Percentiles rank a stretch among this genome's conserved stretches.
Conservation (phyloP, 2,329 filamentous ascomycete species). For the Gnomoniopsis sp. region DNA sequence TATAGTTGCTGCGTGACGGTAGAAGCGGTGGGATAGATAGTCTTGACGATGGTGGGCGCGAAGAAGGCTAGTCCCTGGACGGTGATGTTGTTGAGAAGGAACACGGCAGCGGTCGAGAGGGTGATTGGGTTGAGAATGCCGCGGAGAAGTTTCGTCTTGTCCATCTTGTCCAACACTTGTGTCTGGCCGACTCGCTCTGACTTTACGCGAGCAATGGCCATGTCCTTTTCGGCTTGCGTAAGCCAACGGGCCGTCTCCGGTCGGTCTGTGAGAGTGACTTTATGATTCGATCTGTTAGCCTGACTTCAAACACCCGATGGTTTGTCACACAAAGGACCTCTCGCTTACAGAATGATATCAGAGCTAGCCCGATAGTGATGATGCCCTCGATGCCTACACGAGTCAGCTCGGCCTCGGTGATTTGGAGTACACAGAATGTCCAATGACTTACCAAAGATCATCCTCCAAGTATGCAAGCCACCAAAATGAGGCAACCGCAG, state of each 20-base stretch:
- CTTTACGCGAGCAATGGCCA: conserved; percentile 65
- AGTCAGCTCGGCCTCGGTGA: neutral
- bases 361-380: conserved; percentile 47
- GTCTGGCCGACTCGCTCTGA: conserved; percentile 63
- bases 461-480: conserved; percentile 56
- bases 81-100: conserved; percentile 66
- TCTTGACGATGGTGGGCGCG: conserved; percentile 63
- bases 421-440: neutral
- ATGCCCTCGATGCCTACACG: conserved; percentile 56
- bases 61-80: conserved; percentile 71
- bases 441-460: conserved; percentile 55
- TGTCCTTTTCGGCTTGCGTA: conserved; percentile 59
- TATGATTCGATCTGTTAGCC: neutral
- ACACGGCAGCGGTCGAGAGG: conserved; percentile 53
- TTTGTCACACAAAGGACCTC: neutral
- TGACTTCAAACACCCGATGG: neutral
- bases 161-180: conserved; percentile 61
- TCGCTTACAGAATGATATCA: conserved; percentile 49
- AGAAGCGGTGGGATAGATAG: conserved; percentile 58
- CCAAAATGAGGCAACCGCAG: conserved; percentile 59
- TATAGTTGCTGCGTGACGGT: conserved; percentile 64
- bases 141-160: conserved; percentile 53
- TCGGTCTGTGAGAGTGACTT: conserved; percentile 61
- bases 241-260: conserved; percentile 68
- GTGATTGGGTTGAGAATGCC: conserved; percentile 65